Percentiles rank a stretch among this genome's conserved stretches.
phyloP scores from a whole-genome alignment of 345 rosid genomes.

The Aegle marmelos region DNA sequence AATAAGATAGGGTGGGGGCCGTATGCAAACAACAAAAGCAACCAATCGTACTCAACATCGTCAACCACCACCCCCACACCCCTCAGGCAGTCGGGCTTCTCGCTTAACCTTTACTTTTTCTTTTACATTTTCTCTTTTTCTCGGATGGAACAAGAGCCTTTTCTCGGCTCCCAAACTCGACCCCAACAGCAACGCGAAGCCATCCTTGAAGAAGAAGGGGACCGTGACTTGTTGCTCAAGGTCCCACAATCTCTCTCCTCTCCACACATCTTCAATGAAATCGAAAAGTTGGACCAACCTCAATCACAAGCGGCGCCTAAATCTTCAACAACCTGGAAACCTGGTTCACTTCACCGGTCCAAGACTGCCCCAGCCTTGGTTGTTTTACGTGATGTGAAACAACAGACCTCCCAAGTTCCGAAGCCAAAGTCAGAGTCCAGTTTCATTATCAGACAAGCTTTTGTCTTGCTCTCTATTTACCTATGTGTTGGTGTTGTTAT shows the following conservation, averaged over 20 bases:
- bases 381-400: constrained; percentile 41
- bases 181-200: constrained; percentile 18
- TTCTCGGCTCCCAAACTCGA: constrained; percentile 40
- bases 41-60: background rate
- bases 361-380: constrained; percentile 89
- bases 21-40: background rate
- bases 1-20: background rate
- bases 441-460: constrained; percentile 52
- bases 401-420: constrained; percentile 25
- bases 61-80: constrained; percentile 1
- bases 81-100: background rate
- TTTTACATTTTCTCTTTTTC: background rate
- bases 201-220: constrained; percentile 22
- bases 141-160: constrained; percentile 50
- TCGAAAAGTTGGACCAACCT: constrained; percentile 16
- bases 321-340: constrained; percentile 13
- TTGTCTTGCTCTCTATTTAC: constrained; percentile 49
- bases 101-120: background rate
- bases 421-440: constrained; percentile 44
- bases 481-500: constrained; percentile 55
- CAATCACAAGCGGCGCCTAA: constrained; percentile 8
- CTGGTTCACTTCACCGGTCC: constrained; percentile 57
- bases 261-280: constrained; percentile 38
- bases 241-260: constrained; percentile 41
- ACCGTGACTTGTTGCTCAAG: constrained; percentile 20